phyloP scores from a whole-genome alignment of 2,329 filamentous ascomycete species.

The Zymoseptoria passerinii region DNA sequence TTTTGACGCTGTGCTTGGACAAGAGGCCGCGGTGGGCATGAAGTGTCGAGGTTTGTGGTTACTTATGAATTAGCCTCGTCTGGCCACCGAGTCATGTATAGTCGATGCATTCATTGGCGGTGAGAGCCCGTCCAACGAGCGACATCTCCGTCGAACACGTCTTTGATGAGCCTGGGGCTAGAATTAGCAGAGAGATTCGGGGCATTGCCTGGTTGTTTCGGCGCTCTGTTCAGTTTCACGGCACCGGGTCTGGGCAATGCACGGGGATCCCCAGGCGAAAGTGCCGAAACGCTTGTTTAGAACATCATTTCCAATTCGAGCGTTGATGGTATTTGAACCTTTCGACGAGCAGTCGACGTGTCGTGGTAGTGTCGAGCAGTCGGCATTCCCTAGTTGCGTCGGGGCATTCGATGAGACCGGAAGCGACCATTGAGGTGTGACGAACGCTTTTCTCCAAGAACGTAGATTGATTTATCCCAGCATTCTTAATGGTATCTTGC shows the following conservation, averaged over 20 bases:
- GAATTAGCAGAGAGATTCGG: neutral
- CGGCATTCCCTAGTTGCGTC: too few species aligned
- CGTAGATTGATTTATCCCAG: too few species aligned
- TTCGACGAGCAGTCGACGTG: neutral
- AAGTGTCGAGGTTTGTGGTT: neutral
- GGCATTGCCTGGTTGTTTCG: neutral
- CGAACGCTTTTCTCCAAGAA: too few species aligned
- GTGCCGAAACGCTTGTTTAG: neutral
- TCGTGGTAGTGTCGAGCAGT: neutral
- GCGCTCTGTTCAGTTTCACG: neutral
- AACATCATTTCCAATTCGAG: neutral
- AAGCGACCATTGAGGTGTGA: too few species aligned
- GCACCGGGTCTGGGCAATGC: neutral
- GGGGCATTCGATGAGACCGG: too few species aligned
- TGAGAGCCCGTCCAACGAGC: neutral
- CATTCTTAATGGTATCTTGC: too few species aligned
- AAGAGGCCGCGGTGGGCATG: neutral
- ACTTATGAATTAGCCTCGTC: too few species aligned
- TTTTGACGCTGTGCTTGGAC: neutral
- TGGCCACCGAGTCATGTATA: neutral
- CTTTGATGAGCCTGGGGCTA: neutral
- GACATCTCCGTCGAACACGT: too few species aligned
- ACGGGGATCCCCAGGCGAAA: neutral
- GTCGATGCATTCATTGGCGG: neutral
- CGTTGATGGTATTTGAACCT: neutral